Conservation (phyloP, 1,284 basidiomycete genomes). For the Tremellales sp. region DNA sequence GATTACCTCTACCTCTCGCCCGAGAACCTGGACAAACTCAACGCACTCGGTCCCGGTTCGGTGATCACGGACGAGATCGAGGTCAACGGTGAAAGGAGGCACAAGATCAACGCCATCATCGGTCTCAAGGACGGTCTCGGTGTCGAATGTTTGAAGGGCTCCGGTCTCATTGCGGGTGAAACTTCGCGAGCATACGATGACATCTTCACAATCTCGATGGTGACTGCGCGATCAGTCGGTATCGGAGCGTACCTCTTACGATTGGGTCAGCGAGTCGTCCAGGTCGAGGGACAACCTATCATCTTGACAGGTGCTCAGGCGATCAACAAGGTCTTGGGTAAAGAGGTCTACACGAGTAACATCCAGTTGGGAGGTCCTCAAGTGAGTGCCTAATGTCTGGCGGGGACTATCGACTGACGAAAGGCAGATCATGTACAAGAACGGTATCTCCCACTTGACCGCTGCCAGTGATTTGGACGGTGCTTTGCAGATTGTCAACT, state of each 20-base stretch:
- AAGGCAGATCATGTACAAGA: slow-evolving; percentile 90
- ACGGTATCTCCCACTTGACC: slow-evolving; percentile 95
- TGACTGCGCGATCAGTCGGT: slow-evolving; percentile 97
- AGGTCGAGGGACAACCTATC: slow-evolving; percentile 98
- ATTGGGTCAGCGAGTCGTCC: slow-evolving; percentile 94
- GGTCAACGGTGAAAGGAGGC: slow-evolving; percentile 76
- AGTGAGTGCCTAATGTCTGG: slow-evolving; percentile 18
- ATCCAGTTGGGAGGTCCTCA: slow-evolving; percentile 97
- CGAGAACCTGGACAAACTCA: slow-evolving; percentile 75
- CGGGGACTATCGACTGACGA: not conserved
- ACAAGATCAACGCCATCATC: slow-evolving; percentile 95
- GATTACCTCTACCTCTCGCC: slow-evolving; percentile 92
- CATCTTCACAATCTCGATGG: slow-evolving; percentile 98
- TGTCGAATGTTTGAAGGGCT: slow-evolving; percentile 93
- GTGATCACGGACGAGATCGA: slow-evolving; percentile 82
- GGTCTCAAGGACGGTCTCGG: slow-evolving; percentile 96
- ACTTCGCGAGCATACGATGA: slow-evolving; percentile 98
- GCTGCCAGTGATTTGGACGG: slow-evolving; percentile 93
- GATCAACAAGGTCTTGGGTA: slow-evolving; percentile 97
- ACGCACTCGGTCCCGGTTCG: slow-evolving; percentile 71
- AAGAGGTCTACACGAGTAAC: slow-evolving; percentile 98
- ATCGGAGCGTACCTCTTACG: slow-evolving; percentile 99
- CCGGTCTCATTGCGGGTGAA: slow-evolving; percentile 97
- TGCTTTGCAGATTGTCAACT: slow-evolving; percentile 85
- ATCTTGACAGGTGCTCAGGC: slow-evolving; percentile 97